Evolutionary conservation across 108 stramenopile genomes (phyloP).

Genomic region (Thalassiosira profunda): DNA sequence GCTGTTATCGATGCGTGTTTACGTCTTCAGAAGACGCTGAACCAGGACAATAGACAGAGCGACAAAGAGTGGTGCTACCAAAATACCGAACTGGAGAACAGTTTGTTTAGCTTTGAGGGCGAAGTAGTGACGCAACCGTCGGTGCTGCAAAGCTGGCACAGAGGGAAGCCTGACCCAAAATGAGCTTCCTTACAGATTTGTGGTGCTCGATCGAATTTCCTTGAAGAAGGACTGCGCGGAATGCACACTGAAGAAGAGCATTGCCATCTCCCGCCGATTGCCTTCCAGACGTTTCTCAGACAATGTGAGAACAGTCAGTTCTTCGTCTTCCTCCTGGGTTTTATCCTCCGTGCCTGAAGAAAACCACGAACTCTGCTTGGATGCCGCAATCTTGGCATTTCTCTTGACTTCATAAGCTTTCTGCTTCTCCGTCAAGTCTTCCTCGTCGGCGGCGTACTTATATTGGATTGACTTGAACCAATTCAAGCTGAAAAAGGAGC

Average conservation of each 20-base stretch:
- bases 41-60: constrained; percentile 3
- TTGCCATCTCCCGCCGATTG: constrained; percentile 56
- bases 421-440: constrained; percentile 40
- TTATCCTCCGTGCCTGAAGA: constrained; percentile 29
- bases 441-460: constrained; percentile 53
- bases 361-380: constrained; percentile 42
- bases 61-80: neutral
- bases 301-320: constrained; percentile 40
- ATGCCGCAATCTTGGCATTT: constrained; percentile 46
- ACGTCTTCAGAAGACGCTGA: constrained; percentile 17
- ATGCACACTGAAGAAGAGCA: constrained; percentile 55
- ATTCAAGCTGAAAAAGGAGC: constrained; percentile 42
- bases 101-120: constrained; percentile 15
- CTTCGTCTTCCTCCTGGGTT: constrained; percentile 45
- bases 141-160: constrained; percentile 29
- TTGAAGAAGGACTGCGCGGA: constrained; percentile 55
- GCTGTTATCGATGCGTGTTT: no score
- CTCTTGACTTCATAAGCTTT: constrained; percentile 34
- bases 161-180: neutral
- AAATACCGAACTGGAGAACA: constrained; percentile 20
- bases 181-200: neutral
- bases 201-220: neutral
- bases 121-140: constrained; percentile 24
- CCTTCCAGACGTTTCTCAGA: constrained; percentile 55
- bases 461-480: constrained; percentile 62